Conservation (phyloP, 257 asterid species). For the Jacaranda copaia region DNA sequence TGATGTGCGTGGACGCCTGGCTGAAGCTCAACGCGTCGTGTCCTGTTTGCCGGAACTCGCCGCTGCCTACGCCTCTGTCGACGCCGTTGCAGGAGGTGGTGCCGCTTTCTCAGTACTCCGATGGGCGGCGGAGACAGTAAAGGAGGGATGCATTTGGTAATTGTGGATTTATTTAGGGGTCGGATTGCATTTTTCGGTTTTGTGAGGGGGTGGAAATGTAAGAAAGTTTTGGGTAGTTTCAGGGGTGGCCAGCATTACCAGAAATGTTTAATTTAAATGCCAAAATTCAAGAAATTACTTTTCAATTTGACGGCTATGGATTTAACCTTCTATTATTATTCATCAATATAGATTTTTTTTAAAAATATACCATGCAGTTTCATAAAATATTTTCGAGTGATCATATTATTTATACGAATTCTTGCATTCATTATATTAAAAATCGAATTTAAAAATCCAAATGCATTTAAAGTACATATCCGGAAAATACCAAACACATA, state of each 20-base stretch:
- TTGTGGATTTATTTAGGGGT: conserved; percentile 12
- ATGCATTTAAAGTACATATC: no score
- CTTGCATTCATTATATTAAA: no score
- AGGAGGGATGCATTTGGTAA: conserved; percentile 16
- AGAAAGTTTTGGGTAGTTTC: conserved; percentile 30
- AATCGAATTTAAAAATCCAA: no score
- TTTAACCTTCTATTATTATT: neutral
- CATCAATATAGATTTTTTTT: neutral
- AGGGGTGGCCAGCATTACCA: neutral
- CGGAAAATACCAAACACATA: no score
- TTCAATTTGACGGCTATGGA: neutral
- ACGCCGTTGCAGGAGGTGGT: conserved; percentile 97
- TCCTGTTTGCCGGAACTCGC: conserved; percentile 92
- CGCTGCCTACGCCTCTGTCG: conserved; percentile 91
- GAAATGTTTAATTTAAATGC: neutral
- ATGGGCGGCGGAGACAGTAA: conserved; percentile 76
- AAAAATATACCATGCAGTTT: no score
- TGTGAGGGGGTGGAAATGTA: conserved; percentile 29
- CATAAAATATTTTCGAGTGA: neutral
- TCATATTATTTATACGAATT: no score
- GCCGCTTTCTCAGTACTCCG: conserved; percentile 91
- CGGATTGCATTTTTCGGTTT: conserved; percentile 15
- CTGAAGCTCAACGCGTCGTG: conserved; percentile 87
- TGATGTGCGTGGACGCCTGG: conserved; percentile 93
- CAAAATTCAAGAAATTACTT: neutral